phyloP scores from a whole-genome alignment of 2,329 filamentous ascomycete species.

The Arthrobotrys pseudoclavata region DNA sequence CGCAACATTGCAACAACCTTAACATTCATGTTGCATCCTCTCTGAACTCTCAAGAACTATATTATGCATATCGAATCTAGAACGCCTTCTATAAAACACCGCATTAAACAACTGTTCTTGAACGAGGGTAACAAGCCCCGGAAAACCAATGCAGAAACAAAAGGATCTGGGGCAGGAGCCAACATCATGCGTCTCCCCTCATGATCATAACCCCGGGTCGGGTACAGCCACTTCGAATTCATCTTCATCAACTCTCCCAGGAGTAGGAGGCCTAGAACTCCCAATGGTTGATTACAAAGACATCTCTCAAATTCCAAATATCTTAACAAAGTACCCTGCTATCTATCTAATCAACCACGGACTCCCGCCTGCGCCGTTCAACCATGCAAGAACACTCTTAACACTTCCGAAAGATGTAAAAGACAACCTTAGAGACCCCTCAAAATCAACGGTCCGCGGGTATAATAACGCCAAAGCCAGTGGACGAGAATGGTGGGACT shows the following conservation, averaged over 20 bases:
- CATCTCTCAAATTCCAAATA: conserved; percentile 27
- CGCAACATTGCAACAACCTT: neutral
- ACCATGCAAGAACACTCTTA: conserved; percentile 25
- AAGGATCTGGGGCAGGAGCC: neutral
- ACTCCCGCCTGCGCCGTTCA: conserved; percentile 17
- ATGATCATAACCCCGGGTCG: neutral
- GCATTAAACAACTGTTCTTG: neutral
- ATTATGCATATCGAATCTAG: neutral
- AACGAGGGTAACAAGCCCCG: neutral
- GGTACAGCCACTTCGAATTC: neutral
- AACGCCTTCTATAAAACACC: neutral
- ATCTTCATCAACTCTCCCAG: neutral
- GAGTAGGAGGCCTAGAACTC: neutral
- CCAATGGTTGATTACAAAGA: conserved; percentile 31
- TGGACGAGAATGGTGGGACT: conserved; percentile 57
- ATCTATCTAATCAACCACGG: conserved; percentile 32
- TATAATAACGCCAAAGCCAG: conserved; percentile 32
- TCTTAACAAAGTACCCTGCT: conserved; percentile 27
- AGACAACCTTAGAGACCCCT: conserved; percentile 6
- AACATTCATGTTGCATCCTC: neutral
- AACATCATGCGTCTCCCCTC: neutral
- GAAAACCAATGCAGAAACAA: neutral
- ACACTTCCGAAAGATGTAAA: conserved; percentile 11
- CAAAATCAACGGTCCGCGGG: conserved; percentile 30
- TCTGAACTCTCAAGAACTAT: too few relatives aligned